Conservation (phyloP, 176 grass and related monocot species). For the Oryza brachyantha region DNA sequence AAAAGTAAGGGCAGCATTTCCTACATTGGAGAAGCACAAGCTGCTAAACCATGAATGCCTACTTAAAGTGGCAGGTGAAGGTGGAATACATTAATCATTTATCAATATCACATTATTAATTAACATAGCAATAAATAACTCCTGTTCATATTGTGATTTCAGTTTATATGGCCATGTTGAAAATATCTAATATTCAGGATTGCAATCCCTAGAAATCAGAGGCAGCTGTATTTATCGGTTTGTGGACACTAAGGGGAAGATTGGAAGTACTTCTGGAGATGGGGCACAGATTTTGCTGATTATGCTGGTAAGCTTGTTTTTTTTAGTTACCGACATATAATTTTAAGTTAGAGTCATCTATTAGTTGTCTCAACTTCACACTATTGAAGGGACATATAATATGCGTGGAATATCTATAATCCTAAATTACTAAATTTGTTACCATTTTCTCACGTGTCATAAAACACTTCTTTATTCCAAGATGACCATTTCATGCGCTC, state of each 20-base stretch:
- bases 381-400: neutral
- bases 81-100: neutral
- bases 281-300: neutral
- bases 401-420: neutral
- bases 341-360: neutral
- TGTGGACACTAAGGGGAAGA: neutral
- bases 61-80: neutral
- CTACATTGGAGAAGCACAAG: neutral
- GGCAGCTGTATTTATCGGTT: neutral
- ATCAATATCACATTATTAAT: neutral
- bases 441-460: constrained; percentile 25
- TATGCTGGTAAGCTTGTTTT: neutral
- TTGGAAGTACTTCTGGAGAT: neutral
- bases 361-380: constrained; percentile 8
- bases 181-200: neutral
- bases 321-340: neutral
- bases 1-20: neutral
- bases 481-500: neutral
- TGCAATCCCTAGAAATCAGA: neutral
- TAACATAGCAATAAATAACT: neutral
- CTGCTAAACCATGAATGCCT: neutral
- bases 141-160: neutral
- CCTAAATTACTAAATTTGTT: neutral
- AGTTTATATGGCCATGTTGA: neutral
- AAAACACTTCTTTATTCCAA: neutral